Base-by-base conservation (phyloP, 1,284 basidiomycete genomes). In the Tilletia setariae region DNA sequence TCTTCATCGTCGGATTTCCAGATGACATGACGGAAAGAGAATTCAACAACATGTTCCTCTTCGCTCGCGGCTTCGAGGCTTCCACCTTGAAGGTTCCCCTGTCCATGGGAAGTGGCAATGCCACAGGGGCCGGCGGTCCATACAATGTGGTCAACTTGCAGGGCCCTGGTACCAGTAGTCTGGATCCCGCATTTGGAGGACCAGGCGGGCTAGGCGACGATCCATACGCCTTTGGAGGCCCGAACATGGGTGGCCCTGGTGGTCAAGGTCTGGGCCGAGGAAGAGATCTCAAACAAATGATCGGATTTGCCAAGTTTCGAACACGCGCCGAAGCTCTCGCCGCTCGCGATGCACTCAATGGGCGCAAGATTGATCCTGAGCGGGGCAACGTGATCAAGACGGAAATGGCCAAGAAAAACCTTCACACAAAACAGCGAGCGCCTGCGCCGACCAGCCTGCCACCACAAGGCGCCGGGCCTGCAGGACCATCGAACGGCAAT, bases 351-450 rank as follows among this genome's bases (percentile, higher is more conserved):
- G 86, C 89, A 6, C 86, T 98, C 7, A 94, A 96, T 82, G 94
- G 95, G 1, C 87, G 91, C 65, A 88, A 92, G 66, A 91, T 98
- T 42, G 95, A 98, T 80, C 88, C 91, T n/a, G 91, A 98, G 82
- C 93, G 93, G 76, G 94, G 94, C 9, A 90, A 91, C 7, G 90
- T 95, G 0, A 84, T 98, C 65, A 98, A 98, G 83, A 95, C 95
- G 19, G 96, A 98, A 85, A 97, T 98, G 93, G 95, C 95, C 46
- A 98, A 98, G 88, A 98, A 98, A 88, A 98, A 98, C 80, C 83
- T 98, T 59, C 95, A 98, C 82, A 96, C 93, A 40, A 82, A 82
- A 70, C 80, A 80, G 64, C 56, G 69, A 2, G 70, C 70, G 19
- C 56, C 56, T 19, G 56, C 23, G n/a, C n/a, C 19, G 16, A 56